Conservation (phyloP, 2,329 filamentous ascomycete species). For the Penicillium corylophilum region DNA sequence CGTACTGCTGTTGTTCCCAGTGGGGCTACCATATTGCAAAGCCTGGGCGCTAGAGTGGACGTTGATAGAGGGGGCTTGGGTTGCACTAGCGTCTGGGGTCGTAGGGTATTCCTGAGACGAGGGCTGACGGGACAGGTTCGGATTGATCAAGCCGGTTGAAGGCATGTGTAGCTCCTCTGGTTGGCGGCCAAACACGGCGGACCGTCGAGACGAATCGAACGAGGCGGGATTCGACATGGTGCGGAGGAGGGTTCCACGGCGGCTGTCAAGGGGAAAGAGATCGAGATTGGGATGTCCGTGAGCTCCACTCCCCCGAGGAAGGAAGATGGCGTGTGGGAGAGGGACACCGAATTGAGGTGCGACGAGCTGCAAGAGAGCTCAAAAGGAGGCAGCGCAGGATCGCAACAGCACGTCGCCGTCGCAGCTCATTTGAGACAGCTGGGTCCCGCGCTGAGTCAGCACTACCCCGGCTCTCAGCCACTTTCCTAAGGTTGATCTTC, state of each 20-base stretch:
- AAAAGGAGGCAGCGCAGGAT: constrained; percentile 2
- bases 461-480: constrained; percentile 1
- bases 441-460: constrained; percentile 18
- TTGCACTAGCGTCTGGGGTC: constrained; percentile 42
- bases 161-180: constrained; percentile 59
- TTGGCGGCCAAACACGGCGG: constrained; percentile 48
- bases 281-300: constrained; percentile 12
- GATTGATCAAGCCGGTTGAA: constrained; percentile 39
- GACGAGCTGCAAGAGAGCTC: constrained; percentile 33
- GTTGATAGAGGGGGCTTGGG: constrained; percentile 56
- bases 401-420: constrained; percentile 1
- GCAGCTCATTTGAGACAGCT: constrained; percentile 5
- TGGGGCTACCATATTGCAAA: constrained; percentile 47
- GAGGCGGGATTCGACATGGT: constrained; percentile 46
- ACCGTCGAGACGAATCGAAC: constrained; percentile 53
- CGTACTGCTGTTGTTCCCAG: constrained; percentile 38
- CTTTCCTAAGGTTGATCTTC: not conserved
- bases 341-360: constrained; percentile 9
- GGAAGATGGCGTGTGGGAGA: constrained; percentile 1
- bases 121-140: constrained; percentile 41
- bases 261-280: constrained; percentile 9
- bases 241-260: constrained; percentile 16
- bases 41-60: constrained; percentile 56
- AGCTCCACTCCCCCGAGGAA: constrained; percentile 22
- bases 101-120: constrained; percentile 50